Base-by-base conservation (phyloP, 2,329 filamentous ascomycete species). In the Trichoderma sp. region DNA sequence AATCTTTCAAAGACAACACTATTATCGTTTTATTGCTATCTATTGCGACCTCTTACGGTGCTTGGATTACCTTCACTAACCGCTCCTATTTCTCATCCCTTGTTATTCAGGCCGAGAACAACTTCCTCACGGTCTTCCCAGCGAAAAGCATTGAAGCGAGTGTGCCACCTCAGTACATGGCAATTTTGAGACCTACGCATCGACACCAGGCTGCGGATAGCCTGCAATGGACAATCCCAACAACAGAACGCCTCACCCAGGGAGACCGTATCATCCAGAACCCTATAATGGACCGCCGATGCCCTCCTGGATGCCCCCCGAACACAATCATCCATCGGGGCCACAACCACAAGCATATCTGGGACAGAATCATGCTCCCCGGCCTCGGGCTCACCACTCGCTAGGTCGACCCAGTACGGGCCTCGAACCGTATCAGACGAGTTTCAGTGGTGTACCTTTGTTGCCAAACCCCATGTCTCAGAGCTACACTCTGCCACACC, bases 141-240 rank as follows among this genome's bases (percentile, higher is more conserved):
- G 24, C 52, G 26, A n/a, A 49, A 26, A 56, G 37, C 37, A 4
- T 24, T 39, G 32, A 8, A 52, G 46, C 37, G 39, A 61, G 16
- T 32, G 54, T 68, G 51, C 49, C 49, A 34, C 21, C 26, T 46
- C 32, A 28, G 34, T 14, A 5, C 6, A 13, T 49, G 13, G 18
- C 7, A 32, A 37, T 34, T 49, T 26, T 49, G 37, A 43, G 39
- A 21, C 14, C 34, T 16, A 32, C 52, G 30, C 49, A 37, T 46
- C 46, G 26, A 34, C 16, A 55, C 39, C 26, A 24, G 54, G 54
- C 52, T 58, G 43, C 46, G n/a, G 24, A 34, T 49, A 32, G 69
- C 59, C 59, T 55, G 32, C 32, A 30, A 74, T 79, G 74, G 78
- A 79, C 60, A 74, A 74, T 43, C 78, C 79, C 76, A 76, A 79